Base-by-base conservation (phyloP, 345 rosid genomes). In the Gossypium turneri region DNA sequence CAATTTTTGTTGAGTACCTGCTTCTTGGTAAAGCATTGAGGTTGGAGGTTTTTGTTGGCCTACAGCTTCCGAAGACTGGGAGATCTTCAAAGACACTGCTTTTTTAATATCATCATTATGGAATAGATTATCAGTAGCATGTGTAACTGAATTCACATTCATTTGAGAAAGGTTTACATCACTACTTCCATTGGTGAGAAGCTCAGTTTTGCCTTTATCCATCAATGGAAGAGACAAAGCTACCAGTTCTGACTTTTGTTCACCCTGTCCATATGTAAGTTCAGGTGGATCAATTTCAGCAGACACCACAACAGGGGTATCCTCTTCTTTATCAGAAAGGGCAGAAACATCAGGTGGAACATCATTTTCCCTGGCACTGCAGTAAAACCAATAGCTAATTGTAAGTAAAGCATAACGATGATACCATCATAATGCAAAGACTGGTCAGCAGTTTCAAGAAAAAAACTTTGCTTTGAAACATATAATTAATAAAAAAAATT, bases 301-400 rank as follows among this genome's bases (percentile, higher is more conserved):
- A 22, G 79, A 70, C 74, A 78, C 74, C 67, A 81, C 79, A n/a
- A 77, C 70, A 60, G 79, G 53, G 29, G 67, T 70, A 78, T 85
- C 90, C 79, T 86, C 94, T 79, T 76, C 86, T 73, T 82, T 90
- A 61, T 90, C 88, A 77, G 88, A 74, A 70, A 80, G 78, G 57
- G 77, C 69, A 55, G 77, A 78, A 72, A 78, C 84, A 22, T 79
- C 83, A 52, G 82, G 73, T 67, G 81, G 74, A 82, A 43, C 76
- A 13, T 84, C 73, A 76, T 71, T 29, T 79, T 84, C 88, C 73
- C 84, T 67, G 75, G 77, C 64, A 79, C 98, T 92, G 85, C 77
- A 83, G 38, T 47, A 60, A 75, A 85, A 79, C 67, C 61, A 71
- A 61, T 67, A 71, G 51, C 67, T 67, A 38, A 48, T 57, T 43